These are phyloP conservation scores for Vinca major DNA, from an alignment of 305 asterid genomes.

Conservation along the genomic window DNA sequence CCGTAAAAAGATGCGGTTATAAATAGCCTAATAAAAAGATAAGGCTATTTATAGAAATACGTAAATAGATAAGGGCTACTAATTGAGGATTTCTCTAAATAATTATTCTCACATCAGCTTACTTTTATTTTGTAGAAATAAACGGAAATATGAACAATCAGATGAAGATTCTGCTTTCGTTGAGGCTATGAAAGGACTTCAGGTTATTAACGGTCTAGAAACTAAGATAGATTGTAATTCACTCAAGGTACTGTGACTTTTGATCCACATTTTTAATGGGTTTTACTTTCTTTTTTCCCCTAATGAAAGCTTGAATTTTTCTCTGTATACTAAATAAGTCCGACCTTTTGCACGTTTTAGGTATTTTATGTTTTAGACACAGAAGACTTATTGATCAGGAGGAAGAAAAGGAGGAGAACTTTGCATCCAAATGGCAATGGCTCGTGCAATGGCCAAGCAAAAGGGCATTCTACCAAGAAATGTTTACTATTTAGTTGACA, in stretches of 20 bases:
- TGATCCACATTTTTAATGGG: constrained; percentile 10
- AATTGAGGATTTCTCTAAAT: no score
- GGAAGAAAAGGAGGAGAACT: constrained; percentile 28
- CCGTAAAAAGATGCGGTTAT: no score
- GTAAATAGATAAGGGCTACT: no score
- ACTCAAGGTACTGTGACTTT: constrained; percentile 31
- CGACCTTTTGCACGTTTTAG: constrained; percentile 19
- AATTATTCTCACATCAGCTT: constrained; percentile 13
- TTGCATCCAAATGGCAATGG: constrained; percentile 20
- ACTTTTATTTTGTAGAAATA: constrained; percentile 47
- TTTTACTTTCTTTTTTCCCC: not conserved
- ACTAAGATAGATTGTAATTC: constrained; percentile 45
- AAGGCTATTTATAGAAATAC: no score
- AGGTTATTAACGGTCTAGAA: constrained; percentile 47
- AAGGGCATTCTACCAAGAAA: constrained; percentile 18
- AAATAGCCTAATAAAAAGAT: no score
- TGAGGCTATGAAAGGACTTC: constrained; percentile 54
- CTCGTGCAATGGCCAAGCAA: constrained; percentile 17
- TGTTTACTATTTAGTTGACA: constrained; percentile 32
- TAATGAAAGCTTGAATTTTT: not conserved
- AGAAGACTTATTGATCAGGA: constrained; percentile 61
- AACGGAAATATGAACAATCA: constrained; percentile 28
- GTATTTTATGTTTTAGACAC: constrained; percentile 69
- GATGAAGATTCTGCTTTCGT: constrained; percentile 35
- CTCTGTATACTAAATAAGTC: not conserved